Conservation (phyloP, 2,329 filamentous ascomycete genomes). For the Pseudocercospora eumusae region DNA sequence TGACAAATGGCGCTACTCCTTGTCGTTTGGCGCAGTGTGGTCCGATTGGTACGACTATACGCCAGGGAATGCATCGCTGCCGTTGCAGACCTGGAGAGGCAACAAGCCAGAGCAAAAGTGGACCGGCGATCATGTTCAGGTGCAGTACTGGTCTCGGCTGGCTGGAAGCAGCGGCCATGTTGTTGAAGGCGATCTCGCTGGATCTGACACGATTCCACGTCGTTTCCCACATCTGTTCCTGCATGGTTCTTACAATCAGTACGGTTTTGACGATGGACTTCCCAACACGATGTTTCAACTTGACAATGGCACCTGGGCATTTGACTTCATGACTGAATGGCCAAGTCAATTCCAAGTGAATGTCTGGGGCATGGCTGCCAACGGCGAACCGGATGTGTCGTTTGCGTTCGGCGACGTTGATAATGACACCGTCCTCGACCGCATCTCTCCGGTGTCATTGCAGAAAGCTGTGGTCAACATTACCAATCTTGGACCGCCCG, state of each 20-base stretch:
- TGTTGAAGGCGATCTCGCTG: conserved; percentile 59
- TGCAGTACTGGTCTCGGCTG: conserved; percentile 64
- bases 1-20: conserved; percentile 63
- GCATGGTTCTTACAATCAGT: conserved; percentile 64
- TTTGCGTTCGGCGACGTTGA: conserved; percentile 64
- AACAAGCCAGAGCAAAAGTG: conserved; percentile 57
- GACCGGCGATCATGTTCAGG: conserved; percentile 62
- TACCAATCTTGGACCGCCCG: conserved; percentile 54
- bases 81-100: conserved; percentile 59
- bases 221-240: conserved; percentile 64
- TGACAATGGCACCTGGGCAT: conserved; percentile 56
- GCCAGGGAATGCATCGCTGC: conserved; percentile 54
- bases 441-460: conserved; percentile 61
- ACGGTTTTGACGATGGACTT: conserved; percentile 63
- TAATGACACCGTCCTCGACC: conserved; percentile 61
- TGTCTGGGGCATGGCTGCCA: conserved; percentile 66
- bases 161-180: conserved; percentile 62
- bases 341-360: conserved; percentile 64
- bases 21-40: conserved; percentile 62
- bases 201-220: conserved; percentile 44
- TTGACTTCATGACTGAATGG: conserved; percentile 65
- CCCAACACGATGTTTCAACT: conserved; percentile 55
- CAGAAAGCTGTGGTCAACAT: conserved; percentile 61
- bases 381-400: conserved; percentile 62
- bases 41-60: conserved; percentile 60